Conservation (phyloP, 2,329 filamentous ascomycete species). For the Aureobasidium sp. region DNA sequence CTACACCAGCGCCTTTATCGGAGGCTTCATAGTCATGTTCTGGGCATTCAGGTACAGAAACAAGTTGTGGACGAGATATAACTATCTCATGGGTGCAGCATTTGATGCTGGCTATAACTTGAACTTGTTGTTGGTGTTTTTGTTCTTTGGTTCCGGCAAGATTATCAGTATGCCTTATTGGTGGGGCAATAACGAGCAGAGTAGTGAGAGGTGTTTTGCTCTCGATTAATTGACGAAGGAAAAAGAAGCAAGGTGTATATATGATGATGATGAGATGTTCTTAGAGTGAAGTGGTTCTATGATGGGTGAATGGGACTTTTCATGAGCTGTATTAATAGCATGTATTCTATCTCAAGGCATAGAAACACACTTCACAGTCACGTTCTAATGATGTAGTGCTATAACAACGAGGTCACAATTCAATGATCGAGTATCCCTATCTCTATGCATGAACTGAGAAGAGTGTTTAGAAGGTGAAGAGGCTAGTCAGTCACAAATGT, state of each 20-base stretch:
- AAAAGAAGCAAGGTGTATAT: neutral
- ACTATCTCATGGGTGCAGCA: conserved; percentile 32
- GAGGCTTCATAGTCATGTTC: conserved; percentile 40
- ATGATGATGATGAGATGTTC: neutral
- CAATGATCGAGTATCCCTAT: too few species aligned
- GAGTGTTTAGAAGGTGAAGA: too few species aligned
- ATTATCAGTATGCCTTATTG: conserved; percentile 52
- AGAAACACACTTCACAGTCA: too few species aligned
- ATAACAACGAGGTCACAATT: too few species aligned
- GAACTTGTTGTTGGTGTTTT: conserved; percentile 49
- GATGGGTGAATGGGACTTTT: too few species aligned
- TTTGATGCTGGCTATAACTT: conserved; percentile 47
- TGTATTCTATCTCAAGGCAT: too few species aligned
- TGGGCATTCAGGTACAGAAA: conserved; percentile 36
- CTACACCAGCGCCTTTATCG: conserved; percentile 40
- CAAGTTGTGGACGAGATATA: conserved; percentile 35
- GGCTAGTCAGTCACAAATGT: too few species aligned
- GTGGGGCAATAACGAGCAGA: conserved; percentile 52
- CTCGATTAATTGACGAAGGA: neutral
- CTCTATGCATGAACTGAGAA: too few species aligned
- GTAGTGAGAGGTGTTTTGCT: conserved; percentile 49
- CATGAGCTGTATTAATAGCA: too few species aligned
- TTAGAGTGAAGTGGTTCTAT: neutral
- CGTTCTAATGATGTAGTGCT: too few species aligned
- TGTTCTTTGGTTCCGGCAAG: conserved; percentile 32